Conservation (phyloP, 2,329 filamentous ascomycete genomes). For the Cadophora sp. region DNA sequence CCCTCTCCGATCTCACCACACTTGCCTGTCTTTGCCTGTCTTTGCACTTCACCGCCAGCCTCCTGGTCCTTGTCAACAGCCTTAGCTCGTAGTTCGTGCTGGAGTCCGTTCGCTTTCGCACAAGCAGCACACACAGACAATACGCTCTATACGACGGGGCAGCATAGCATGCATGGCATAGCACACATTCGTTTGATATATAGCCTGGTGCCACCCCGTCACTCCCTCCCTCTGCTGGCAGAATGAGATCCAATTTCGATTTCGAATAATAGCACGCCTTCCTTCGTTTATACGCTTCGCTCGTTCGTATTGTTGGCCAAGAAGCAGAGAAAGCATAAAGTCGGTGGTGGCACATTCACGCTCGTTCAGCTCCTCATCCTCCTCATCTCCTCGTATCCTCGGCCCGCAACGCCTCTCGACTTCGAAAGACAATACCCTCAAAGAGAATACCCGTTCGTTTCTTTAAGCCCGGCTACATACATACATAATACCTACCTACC, state of each 20-base stretch:
- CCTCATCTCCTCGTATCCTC: conserved; percentile 4
- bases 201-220: conserved; percentile 30
- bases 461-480: not conserved
- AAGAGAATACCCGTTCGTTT: conserved; percentile 4
- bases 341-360: conserved; percentile 17
- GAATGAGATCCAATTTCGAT: not conserved
- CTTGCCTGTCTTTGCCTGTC: too few relatives aligned
- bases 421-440: conserved; percentile 8
- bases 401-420: conserved; percentile 11
- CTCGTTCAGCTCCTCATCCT: conserved; percentile 8
- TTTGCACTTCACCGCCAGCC: conserved; percentile 9
- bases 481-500: conserved; percentile 1
- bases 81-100: not conserved
- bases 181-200: conserved; percentile 32
- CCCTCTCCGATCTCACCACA: conserved; percentile 3
- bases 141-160: not conserved
- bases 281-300: not conserved
- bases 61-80: conserved; percentile 15
- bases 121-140: not conserved
- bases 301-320: not conserved
- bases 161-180: not conserved
- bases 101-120: not conserved
- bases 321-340: not conserved
- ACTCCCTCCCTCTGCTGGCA: conserved; percentile 10
- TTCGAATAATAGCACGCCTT: conserved; percentile 9